A percentile compares a stretch with the other conserved stretches of the same genome.
phyloP scores from a whole-genome alignment of 371 early-diverging fungal genomes.

The Mucor mucedo region DNA sequence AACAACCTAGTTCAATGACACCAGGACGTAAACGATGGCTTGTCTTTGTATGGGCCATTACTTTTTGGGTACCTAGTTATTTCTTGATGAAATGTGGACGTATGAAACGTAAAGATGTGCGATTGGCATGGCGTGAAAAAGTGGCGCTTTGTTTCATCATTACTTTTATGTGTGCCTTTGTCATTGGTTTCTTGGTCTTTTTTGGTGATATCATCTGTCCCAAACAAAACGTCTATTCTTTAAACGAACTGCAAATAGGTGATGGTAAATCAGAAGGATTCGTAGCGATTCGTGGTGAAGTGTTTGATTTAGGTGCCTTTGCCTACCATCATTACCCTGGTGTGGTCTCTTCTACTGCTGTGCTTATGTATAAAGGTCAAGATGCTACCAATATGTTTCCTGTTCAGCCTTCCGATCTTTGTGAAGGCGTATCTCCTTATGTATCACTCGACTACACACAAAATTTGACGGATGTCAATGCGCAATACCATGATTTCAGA shows the following conservation, averaged over 20 bases:
- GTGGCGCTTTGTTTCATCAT: conserved; percentile 89
- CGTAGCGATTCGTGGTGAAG: conserved; percentile 74
- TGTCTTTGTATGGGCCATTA: conserved; percentile 77
- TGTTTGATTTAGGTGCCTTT: conserved; percentile 70
- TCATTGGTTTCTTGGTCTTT: conserved; percentile 89
- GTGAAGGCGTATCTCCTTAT: conserved; percentile 42
- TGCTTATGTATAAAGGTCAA: conserved; percentile 66
- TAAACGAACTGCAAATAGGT: conserved; percentile 42
- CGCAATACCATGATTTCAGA: conserved; percentile 51
- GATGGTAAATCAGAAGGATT: conserved; percentile 47
- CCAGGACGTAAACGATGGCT: conserved; percentile 79
- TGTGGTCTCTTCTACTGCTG: conserved; percentile 52
- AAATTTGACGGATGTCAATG: conserved; percentile 41
- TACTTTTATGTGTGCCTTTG: conserved; percentile 71
- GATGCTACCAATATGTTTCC: conserved; percentile 77
- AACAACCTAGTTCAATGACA: conserved; percentile 40
- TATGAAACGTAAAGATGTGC: conserved; percentile 81
- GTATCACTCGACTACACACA: conserved; percentile 39
- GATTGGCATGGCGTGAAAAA: conserved; percentile 96
- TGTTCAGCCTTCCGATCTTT: conserved; percentile 68
- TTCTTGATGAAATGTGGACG: conserved; percentile 67
- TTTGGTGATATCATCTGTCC: conserved; percentile 88
- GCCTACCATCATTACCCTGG: conserved; percentile 62
- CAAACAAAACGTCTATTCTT: conserved; percentile 66
- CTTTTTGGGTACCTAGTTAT: conserved; percentile 85